Evolutionary conservation across 208 protist genomes (phyloP).

Genomic region (Novymonas esmeraldas): DNA sequence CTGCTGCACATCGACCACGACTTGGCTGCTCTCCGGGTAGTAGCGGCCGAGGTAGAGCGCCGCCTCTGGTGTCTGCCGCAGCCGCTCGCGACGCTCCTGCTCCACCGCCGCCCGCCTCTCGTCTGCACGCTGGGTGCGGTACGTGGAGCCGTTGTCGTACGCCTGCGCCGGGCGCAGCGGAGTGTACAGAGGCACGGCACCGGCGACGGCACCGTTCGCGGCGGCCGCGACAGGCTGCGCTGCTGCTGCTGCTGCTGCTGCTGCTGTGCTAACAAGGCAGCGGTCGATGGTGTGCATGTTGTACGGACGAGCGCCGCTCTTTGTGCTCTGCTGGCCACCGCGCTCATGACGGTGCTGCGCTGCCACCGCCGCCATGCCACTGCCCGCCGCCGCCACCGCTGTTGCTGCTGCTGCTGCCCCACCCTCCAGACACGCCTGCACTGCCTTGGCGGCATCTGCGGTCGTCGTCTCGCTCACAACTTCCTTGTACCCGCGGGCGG

Average conservation of each 20-base stretch:
- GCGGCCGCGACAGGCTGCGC: not conserved
- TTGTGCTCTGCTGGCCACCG: not conserved
- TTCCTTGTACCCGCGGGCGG: slow-evolving; percentile 53
- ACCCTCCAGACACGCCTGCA: slow-evolving; percentile 15
- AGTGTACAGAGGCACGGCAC: slow-evolving; percentile 1
- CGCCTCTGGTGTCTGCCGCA: slow-evolving; percentile 17
- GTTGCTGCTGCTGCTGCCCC: not conserved
- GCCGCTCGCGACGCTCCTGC: slow-evolving; percentile 19
- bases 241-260: not conserved
- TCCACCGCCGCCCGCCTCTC: slow-evolving; percentile 11
- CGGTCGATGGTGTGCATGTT: not conserved
- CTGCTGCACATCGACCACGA: slow-evolving; percentile 7
- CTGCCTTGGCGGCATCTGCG: slow-evolving; percentile 19
- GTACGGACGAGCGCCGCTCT: not conserved
- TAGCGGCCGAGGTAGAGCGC: slow-evolving; percentile 25
- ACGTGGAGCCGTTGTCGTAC: slow-evolving; percentile 15
- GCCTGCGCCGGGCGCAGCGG: slow-evolving; percentile 22
- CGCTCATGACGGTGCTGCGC: not conserved
- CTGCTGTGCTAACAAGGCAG: slow-evolving; percentile 6
- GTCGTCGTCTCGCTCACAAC: slow-evolving; percentile 17
- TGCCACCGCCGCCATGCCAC: not conserved
- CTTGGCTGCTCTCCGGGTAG: slow-evolving; percentile 20
- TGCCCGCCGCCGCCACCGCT: slow-evolving; percentile 4
- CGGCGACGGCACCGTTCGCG: not conserved
- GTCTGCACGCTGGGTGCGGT: slow-evolving; percentile 19